Evolutionary conservation across 2,329 filamentous ascomycete genomes (phyloP), one percentile per base, ranked within the genome.

Genomic region (Diaporthe sp.): DNA sequence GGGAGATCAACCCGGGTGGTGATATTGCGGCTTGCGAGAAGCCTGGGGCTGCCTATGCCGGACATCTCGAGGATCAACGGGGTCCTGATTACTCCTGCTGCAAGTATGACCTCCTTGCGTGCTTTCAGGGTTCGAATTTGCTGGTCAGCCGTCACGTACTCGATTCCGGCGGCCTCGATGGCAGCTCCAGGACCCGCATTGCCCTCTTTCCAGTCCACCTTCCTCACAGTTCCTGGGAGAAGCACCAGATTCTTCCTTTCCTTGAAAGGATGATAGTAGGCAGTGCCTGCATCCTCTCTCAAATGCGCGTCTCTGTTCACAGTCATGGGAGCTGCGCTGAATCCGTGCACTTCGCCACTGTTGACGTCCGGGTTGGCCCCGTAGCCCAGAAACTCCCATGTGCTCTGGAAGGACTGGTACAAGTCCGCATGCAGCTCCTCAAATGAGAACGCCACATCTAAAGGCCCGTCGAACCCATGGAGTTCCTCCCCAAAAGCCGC

Each of bases 21-120:
- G 42, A 72, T 72, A n/a, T 57, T 57, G 4, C 46, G 55, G 5
- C 37, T 39, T 19, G 25, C 46, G n/a, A 72, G 39, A 19, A 72
- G 46, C 8, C 22, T 31, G 7, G 69, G 69, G 39, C 61, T 72
- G 13, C 69, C 69, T 12, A 72, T 39, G 39, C 69, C 69, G 13
- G 69, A 72, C 53, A 44, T 17, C 57, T 72, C 69, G 34, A 72
- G 69, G 4, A 72, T 72, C 12, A 57, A 46, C 0, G 69, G 28
- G 53, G 53, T 59, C 17, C 44, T 39, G 39, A 59, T 59, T 4
- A 57, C 39, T 6, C 69, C 55, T 19, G 53, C 69, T 9, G 37
- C 15, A 28, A 72, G 55, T 19, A 72, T 51, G 25, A 72, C 69
- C n/a, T 72, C 69, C 34, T 61, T 28, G 25, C 13, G 58, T 39